Percentiles rank a stretch among this genome's conserved stretches.
phyloP scores from a whole-genome alignment of 306 rosid genomes.

The Lotus japonicus region DNA sequence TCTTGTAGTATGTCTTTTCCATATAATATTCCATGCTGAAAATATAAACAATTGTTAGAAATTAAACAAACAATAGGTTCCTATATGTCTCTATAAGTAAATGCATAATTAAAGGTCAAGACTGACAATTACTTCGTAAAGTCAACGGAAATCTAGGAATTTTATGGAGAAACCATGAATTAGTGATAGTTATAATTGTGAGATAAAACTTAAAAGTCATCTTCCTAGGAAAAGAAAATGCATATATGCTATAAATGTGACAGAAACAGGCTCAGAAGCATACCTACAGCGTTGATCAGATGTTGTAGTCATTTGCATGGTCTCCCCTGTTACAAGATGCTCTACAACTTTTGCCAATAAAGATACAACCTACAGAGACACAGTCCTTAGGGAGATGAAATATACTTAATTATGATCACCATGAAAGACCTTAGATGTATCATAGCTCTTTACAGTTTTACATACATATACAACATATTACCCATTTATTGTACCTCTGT shows the following conservation, averaged over 20 bases:
- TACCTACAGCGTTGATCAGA: slow-evolving; percentile 88
- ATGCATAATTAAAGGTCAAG: background rate
- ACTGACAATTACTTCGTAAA: background rate
- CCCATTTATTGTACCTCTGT: slow-evolving; percentile 57
- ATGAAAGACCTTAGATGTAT: slow-evolving; percentile 7
- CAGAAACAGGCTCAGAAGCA: slow-evolving; percentile 25
- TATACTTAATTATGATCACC: background rate
- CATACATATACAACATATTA: background rate
- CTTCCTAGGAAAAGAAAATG: slow-evolving; percentile 3
- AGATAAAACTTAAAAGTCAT: too few species aligned
- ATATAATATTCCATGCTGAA: slow-evolving; percentile 95
- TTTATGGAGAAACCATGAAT: too few species aligned
- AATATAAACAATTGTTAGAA: slow-evolving; percentile 21
- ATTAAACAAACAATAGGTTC: background rate
- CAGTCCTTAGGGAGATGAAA: slow-evolving; percentile 12
- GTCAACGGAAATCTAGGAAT: background rate
- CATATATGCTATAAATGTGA: background rate
- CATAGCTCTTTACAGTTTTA: background rate
- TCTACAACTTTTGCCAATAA: slow-evolving; percentile 73
- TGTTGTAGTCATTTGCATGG: slow-evolving; percentile 89
- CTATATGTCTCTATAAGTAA: background rate
- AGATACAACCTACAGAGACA: slow-evolving; percentile 66
- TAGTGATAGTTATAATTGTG: too few species aligned
- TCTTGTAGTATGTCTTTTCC: slow-evolving; percentile 89
- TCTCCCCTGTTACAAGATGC: slow-evolving; percentile 95